Evolutionary conservation across 2,329 filamentous ascomycete genomes (phyloP).

Genomic region (Hypomyces rosellus): DNA sequence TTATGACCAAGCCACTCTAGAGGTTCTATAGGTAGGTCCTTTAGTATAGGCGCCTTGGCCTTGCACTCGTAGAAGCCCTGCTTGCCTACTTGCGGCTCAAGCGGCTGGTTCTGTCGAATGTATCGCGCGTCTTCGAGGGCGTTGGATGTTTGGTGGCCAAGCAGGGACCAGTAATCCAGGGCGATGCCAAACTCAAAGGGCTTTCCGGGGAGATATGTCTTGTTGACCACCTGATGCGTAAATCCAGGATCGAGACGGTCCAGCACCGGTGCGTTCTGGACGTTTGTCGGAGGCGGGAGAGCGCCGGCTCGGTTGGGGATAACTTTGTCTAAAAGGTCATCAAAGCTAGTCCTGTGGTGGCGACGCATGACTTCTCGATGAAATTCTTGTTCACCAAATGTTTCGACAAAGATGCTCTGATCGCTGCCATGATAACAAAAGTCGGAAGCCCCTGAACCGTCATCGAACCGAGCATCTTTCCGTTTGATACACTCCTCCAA

Average conservation of each 20-base stretch:
- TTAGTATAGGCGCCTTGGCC: conserved; percentile 14
- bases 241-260: conserved; percentile 21
- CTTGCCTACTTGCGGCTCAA: conserved; percentile 17
- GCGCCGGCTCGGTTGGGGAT: conserved; percentile 17
- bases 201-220: conserved; percentile 16
- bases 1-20: conserved; percentile 6
- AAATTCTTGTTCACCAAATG: conserved; percentile 25
- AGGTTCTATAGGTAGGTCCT: background rate
- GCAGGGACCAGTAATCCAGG: conserved; percentile 23
- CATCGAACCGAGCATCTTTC: conserved; percentile 11
- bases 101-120: conserved; percentile 15
- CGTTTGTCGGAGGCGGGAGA: conserved; percentile 13
- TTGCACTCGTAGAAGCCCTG: conserved; percentile 18
- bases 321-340: conserved; percentile 17
- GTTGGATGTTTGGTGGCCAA: conserved; percentile 21
- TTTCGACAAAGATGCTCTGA: conserved; percentile 24
- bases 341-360: conserved; percentile 16
- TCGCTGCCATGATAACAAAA: conserved; percentile 21
- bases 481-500: conserved; percentile 16
- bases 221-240: conserved; percentile 16
- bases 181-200: conserved; percentile 21
- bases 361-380: conserved; percentile 25
- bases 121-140: conserved; percentile 19
- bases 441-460: conserved; percentile 11
- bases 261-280: conserved; percentile 13